These are phyloP conservation scores for barley (Hordeum vulgare) DNA, from an alignment of 176 grass and related monocot genomes.

Conservation along the genomic window DNA sequence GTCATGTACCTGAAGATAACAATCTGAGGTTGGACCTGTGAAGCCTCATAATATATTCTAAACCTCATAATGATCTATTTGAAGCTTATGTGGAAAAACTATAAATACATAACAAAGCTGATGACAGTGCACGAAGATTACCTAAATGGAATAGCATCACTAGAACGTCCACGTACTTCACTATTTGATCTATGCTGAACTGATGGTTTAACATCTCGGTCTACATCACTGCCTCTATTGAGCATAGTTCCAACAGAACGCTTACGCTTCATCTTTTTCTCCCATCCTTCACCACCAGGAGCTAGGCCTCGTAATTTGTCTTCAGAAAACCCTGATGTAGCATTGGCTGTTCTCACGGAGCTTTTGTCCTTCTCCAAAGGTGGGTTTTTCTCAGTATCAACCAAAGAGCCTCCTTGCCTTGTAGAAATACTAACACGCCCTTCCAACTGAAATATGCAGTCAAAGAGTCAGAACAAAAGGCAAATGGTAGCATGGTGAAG, in stretches of 20 bases:
- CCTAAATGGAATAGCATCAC: conserved; percentile 31
- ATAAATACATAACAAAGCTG: background rate
- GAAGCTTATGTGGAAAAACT: background rate
- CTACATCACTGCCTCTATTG: conserved; percentile 49
- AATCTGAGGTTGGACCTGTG: background rate
- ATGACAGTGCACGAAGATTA: conserved; percentile 8
- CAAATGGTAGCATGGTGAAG: background rate
- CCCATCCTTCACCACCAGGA: conserved; percentile 62
- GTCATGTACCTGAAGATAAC: background rate
- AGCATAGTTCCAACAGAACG: conserved; percentile 72
- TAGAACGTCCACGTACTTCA: conserved; percentile 34
- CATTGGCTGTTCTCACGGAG: conserved; percentile 27
- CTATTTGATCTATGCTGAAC: conserved; percentile 40
- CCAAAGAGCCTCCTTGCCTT: conserved; percentile 46
- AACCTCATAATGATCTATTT: background rate
- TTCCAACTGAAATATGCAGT: conserved; percentile 43
- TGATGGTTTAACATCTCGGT: conserved; percentile 41
- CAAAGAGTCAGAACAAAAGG: background rate
- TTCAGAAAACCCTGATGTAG: conserved; percentile 34
- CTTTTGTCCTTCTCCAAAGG: conserved; percentile 60
- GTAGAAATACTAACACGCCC: conserved; percentile 32
- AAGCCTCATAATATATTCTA: background rate
- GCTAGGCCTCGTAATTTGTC: conserved; percentile 58
- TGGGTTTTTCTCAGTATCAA: conserved; percentile 34
- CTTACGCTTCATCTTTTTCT: conserved; percentile 66